phyloP scores from a whole-genome alignment of 2,329 filamentous ascomycete species.

The Cercospora brassicicola region DNA sequence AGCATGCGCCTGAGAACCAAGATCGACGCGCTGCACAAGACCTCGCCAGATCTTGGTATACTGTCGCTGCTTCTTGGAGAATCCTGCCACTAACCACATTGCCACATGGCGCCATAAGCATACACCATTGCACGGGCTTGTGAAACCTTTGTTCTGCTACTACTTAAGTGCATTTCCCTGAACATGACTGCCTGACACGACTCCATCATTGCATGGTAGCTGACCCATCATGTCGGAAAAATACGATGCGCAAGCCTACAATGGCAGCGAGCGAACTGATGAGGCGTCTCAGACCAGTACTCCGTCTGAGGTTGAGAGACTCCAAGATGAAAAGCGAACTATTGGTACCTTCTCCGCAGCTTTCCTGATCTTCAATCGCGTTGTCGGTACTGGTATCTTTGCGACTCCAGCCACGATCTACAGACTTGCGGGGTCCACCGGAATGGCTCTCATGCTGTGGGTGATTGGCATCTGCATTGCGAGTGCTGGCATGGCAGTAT shows the following conservation, averaged over 20 bases:
- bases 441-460: slow-evolving; percentile 64
- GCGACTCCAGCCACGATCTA: slow-evolving; percentile 58
- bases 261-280: neutral
- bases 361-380: slow-evolving; percentile 2
- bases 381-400: neutral
- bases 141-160: neutral
- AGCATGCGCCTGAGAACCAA: neutral
- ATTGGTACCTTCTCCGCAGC: neutral
- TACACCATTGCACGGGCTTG: neutral
- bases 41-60: neutral
- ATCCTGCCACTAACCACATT: neutral
- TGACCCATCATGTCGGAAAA: neutral
- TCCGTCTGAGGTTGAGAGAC: neutral
- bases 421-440: slow-evolving; percentile 59
- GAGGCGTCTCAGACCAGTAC: neutral
- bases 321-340: neutral
- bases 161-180: neutral
- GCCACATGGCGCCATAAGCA: slow-evolving; percentile 1
- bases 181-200: neutral
- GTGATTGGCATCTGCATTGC: slow-evolving; percentile 61
- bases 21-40: neutral
- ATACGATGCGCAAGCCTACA: neutral
- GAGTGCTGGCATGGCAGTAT: slow-evolving; percentile 56
- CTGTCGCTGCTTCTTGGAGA: neutral
- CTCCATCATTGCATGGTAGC: neutral